Conservation (phyloP, 768 basidiomycete species). For the Leucocoprinus birnbaumii region DNA sequence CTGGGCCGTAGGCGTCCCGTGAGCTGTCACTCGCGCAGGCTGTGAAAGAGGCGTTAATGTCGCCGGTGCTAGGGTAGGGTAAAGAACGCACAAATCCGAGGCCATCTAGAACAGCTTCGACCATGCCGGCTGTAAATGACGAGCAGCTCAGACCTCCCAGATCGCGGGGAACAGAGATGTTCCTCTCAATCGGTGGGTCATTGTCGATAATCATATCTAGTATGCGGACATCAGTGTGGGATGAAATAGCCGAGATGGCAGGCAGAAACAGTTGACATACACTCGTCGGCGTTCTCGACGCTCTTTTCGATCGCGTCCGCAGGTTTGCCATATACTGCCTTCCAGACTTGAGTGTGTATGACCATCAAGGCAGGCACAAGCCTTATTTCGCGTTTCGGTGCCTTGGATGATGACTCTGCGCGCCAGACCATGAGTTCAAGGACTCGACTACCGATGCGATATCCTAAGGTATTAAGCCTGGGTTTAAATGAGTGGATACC, state of each 20-base stretch:
- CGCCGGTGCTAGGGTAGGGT: neutral
- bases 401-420: slow-evolving; percentile 72
- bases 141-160: slow-evolving; percentile 94
- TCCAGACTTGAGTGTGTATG: slow-evolving; percentile 95
- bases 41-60: slow-evolving; percentile 30
- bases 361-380: slow-evolving; percentile 91
- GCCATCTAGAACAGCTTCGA: slow-evolving; percentile 95
- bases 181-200: slow-evolving; percentile 86
- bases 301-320: slow-evolving; percentile 96
- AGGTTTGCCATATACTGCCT: slow-evolving; percentile 87
- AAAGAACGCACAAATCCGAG: slow-evolving; percentile 77
- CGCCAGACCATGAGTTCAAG: slow-evolving; percentile 86
- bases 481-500: slow-evolving; percentile 4
- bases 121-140: slow-evolving; percentile 96
- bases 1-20: slow-evolving; percentile 82
- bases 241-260: slow-evolving; percentile 8
- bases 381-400: slow-evolving; percentile 90
- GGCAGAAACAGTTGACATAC: slow-evolving; percentile 36
- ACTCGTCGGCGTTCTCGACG: slow-evolving; percentile 96
- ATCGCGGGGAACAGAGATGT: slow-evolving; percentile 92
- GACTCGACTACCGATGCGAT: slow-evolving; percentile 85
- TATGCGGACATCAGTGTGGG: slow-evolving; percentile 5
- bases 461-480: slow-evolving; percentile 90
- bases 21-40: slow-evolving; percentile 97
- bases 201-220: slow-evolving; percentile 98